Percentiles rank a stretch among this genome's conserved stretches.
Evolutionary conservation across 2,329 filamentous ascomycete species (phyloP).

Genomic region (Neonectria punicea): DNA sequence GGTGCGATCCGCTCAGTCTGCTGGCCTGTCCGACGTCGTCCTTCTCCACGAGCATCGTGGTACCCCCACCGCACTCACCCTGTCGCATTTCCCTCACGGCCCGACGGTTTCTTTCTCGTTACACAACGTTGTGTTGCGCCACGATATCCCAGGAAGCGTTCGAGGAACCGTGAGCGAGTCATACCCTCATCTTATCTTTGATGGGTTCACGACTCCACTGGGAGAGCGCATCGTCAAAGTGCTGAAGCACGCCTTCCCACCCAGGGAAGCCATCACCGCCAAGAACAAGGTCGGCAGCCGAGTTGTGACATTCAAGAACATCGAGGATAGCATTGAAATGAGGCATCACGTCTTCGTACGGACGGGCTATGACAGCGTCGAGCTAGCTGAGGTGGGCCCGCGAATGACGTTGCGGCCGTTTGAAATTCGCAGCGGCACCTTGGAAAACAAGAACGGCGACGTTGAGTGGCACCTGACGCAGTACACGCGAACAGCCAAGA

Average conservation of each 20-base stretch:
- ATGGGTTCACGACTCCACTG: conserved; percentile 85
- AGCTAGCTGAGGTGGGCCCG: conserved; percentile 89
- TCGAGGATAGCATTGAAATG: conserved; percentile 93
- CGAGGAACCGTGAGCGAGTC: conserved; percentile 90
- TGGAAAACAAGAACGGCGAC: conserved; percentile 95
- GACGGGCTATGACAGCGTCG: conserved; percentile 89
- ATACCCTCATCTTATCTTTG: conserved; percentile 95
- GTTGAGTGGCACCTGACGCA: conserved; percentile 97
- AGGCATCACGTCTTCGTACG: conserved; percentile 86
- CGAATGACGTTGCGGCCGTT: conserved; percentile 98
- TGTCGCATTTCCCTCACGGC: conserved; percentile 89
- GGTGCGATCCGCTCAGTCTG: conserved; percentile 81
- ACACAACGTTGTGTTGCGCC: conserved; percentile 91
- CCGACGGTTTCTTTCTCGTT: conserved; percentile 84
- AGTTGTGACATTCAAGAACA: conserved; percentile 93
- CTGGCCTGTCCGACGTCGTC: conserved; percentile 85
- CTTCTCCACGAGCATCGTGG: conserved; percentile 93
- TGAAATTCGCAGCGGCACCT: conserved; percentile 88
- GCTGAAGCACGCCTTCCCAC: conserved; percentile 93
- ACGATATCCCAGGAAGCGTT: conserved; percentile 89
- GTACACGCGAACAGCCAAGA: conserved; percentile 91
- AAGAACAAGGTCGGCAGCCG: conserved; percentile 84
- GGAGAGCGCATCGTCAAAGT: conserved; percentile 89
- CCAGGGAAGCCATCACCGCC: conserved; percentile 77
- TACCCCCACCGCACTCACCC: conserved; percentile 87